Base-by-base conservation (phyloP, 2,329 filamentous ascomycete species). In the Samsoniella hepiali region DNA sequence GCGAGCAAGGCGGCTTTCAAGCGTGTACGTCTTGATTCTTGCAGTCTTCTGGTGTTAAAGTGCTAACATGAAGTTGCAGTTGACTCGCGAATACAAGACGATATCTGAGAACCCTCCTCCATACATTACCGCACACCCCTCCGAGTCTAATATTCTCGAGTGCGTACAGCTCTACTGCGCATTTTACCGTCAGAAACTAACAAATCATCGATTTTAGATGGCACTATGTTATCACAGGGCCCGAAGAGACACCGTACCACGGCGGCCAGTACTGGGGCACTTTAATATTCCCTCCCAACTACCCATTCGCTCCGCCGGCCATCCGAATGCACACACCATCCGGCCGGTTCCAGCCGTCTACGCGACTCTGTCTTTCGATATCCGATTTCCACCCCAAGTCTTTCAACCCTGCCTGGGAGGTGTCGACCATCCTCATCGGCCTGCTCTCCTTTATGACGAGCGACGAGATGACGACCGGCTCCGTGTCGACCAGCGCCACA, bases 311-410 rank as follows among this genome's bases (percentile, higher is more conserved):
- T 13, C 95, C 95, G 38, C 95, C 95, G 5, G 93, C 95, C 2
- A 99, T 99, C 76, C 92, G 94, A 73, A 99, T 99, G 95, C 95
- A 98, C 81, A 99, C 95, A 0, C 95, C 95, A 1, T 94, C 90
- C 13, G 95, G 95, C 64, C 91, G 95, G 72, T 99, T 99, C 79
- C 92, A 97, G 75, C 92, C 93, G 2, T 95, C 90, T 1, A 93
- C 92, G 15, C 87, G 95, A 57, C 86, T 99, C 29, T 99, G 95
- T 72, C 88, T 99, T 55, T 96, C 91, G 73, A 99, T 99, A 72
- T 94, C 89, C 70, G 95, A 99, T 74, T 99, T 98, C 78, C 95
- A 99, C 74, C 95, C 95, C 4, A 96, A 96, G 76, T 94, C 90
- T 34, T 99, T 98, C 82, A 99, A 99, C 75, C 95, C 95, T 2